Conservation (phyloP, 139 green algal genomes). For the Chlamydomonas schloesseri region DNA sequence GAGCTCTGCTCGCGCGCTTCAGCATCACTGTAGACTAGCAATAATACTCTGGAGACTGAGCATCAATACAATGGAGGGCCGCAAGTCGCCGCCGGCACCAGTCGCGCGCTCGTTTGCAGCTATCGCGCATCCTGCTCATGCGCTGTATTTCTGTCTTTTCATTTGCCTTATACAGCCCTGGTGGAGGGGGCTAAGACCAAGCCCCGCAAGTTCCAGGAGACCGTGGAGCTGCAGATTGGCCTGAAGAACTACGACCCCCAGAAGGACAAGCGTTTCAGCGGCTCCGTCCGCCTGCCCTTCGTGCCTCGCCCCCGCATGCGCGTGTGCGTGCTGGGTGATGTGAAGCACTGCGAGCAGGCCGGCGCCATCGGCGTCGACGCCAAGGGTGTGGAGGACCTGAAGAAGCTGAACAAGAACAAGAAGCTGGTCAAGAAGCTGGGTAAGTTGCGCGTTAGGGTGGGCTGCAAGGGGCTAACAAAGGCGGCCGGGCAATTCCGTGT, state of each 20-base stretch:
- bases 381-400: slow-evolving; percentile 97
- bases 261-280: slow-evolving; percentile 99
- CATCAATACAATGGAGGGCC: no score
- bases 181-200: slow-evolving; percentile 89
- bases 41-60: background rate
- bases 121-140: background rate
- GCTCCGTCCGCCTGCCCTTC: slow-evolving; percentile 97
- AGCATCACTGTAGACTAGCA: background rate
- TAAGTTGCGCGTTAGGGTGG: slow-evolving; percentile 31
- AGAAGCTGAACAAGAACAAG: slow-evolving; percentile 99
- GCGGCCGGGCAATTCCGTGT: no score
- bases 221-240: slow-evolving; percentile 99
- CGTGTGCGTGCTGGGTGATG: slow-evolving; percentile 98
- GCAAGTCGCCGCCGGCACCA: background rate
- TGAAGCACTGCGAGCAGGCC: slow-evolving; percentile 97
- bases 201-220: slow-evolving; percentile 98
- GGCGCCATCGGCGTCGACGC: slow-evolving; percentile 87
- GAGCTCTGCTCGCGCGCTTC: background rate
- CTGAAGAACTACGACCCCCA: slow-evolving; percentile 99
- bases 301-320: slow-evolving; percentile 95
- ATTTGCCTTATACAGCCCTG: slow-evolving; percentile 58
- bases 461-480: no score
- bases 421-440: slow-evolving; percentile 99
- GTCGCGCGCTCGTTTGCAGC: background rate
- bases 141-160: no score